These are phyloP conservation scores for Aspergillus sclerotiicarbonarius DNA, from an alignment of 495 filamentous ascomycete species.

Conservation along the genomic window DNA sequence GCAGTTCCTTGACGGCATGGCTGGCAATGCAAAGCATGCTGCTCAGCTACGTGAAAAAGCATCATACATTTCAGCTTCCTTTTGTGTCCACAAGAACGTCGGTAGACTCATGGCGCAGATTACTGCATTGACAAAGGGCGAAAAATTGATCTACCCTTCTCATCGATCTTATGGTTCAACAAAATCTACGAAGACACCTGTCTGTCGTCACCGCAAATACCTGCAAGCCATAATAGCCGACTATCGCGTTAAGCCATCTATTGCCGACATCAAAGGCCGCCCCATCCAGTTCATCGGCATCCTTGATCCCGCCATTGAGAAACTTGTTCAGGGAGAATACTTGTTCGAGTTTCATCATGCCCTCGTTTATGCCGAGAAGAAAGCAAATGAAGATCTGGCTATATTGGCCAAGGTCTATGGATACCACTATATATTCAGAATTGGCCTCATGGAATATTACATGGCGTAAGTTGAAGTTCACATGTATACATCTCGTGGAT, in stretches of 20 bases:
- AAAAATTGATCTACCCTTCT: conserved; percentile 14
- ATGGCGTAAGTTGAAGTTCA: conserved; percentile 14
- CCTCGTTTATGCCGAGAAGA: conserved; percentile 17
- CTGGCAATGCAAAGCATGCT: conserved; percentile 5
- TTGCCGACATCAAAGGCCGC: conserved; percentile 25
- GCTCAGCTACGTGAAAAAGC: conserved; percentile 14
- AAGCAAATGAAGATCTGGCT: conserved; percentile 21
- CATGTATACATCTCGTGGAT: background rate
- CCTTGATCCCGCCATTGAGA: conserved; percentile 15
- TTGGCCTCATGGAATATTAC: conserved; percentile 24
- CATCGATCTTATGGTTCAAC: conserved; percentile 11
- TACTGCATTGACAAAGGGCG: conserved; percentile 13
- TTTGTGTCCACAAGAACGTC: conserved; percentile 11
- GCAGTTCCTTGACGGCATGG: conserved; percentile 5
- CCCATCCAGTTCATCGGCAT: conserved; percentile 22
- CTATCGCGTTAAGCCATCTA: conserved; percentile 13
- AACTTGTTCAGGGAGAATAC: conserved; percentile 4
- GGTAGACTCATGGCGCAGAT: conserved; percentile 25
- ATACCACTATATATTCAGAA: conserved; percentile 26
- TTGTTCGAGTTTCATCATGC: conserved; percentile 15
- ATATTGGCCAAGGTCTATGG: conserved; percentile 17
- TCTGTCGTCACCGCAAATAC: conserved; percentile 12
- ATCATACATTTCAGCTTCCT: conserved; percentile 16
- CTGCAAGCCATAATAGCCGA: conserved; percentile 13
- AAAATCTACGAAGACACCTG: conserved; percentile 9